Evolutionary conservation across 2,329 filamentous ascomycete species (phyloP).

Genomic region (Apiospora marii): DNA sequence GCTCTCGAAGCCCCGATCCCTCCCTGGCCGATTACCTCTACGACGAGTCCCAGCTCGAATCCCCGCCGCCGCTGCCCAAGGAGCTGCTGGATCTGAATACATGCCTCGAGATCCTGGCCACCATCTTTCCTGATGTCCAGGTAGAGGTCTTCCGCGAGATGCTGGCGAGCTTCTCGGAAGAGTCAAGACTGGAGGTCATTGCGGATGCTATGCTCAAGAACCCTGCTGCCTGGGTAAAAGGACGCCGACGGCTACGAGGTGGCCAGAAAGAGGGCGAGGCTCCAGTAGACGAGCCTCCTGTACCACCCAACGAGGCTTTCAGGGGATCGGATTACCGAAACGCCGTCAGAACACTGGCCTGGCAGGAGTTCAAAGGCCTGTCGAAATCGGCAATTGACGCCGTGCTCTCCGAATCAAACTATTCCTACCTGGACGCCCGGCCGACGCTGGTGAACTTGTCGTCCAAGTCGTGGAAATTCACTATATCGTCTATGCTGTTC

Average conservation of each 20-base stretch:
- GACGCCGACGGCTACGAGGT: constrained; percentile 60
- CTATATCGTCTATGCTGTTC: constrained; percentile 74
- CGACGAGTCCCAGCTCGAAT: constrained; percentile 62
- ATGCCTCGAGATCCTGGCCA: constrained; percentile 71
- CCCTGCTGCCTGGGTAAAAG: constrained; percentile 73
- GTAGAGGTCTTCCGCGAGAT: constrained; percentile 85
- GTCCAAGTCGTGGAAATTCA: constrained; percentile 79
- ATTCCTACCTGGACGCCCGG: constrained; percentile 77
- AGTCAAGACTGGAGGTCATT: constrained; percentile 79
- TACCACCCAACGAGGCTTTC: constrained; percentile 72
- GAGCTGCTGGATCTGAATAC: constrained; percentile 75
- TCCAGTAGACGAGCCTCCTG: constrained; percentile 41
- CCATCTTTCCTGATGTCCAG: constrained; percentile 82
- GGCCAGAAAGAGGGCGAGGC: constrained; percentile 43
- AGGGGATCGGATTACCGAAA: constrained; percentile 71
- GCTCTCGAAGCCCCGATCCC: constrained; percentile 34
- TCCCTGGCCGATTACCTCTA: constrained; percentile 56
- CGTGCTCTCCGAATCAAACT: constrained; percentile 82
- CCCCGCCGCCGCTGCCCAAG: constrained; percentile 58
- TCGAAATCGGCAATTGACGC: constrained; percentile 78
- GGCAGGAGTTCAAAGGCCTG: constrained; percentile 78
- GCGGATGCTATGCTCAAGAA: constrained; percentile 80
- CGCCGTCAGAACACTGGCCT: constrained; percentile 72
- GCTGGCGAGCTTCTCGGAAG: constrained; percentile 75
- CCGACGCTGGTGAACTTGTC: constrained; percentile 73